A percentile compares a stretch with the other conserved stretches of the same genome.
These are phyloP conservation scores for Eutreptiella sp. DNA, from an alignment of 208 protist genomes.

Conservation along the genomic window DNA sequence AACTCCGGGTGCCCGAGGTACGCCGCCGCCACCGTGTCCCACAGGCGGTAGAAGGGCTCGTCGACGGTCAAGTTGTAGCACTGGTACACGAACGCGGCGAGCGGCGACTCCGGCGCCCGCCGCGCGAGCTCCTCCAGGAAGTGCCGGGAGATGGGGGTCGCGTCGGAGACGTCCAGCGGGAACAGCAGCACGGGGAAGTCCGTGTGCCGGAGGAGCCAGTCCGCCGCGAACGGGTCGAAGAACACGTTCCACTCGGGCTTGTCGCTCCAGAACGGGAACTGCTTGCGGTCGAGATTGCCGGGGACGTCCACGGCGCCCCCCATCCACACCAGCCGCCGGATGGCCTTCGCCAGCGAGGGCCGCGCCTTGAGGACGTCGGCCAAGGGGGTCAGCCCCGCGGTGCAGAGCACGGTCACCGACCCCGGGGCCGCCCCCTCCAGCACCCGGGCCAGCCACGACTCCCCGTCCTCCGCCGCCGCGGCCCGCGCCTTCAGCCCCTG, in stretches of 20 bases:
- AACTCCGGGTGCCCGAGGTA: constrained; percentile 10
- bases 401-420: neutral
- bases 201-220: neutral
- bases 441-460: neutral
- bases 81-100: neutral
- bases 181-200: constrained; percentile 10
- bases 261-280: constrained; percentile 18
- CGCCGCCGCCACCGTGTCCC: constrained; percentile 20
- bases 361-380: constrained; percentile 2
- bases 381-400: neutral
- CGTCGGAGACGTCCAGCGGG: constrained; percentile 13
- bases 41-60: constrained; percentile 8
- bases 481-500: neutral
- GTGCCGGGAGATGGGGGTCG: constrained; percentile 9
- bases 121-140: constrained; percentile 3
- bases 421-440: neutral
- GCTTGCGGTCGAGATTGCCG: constrained; percentile 15
- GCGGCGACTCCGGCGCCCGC: neutral
- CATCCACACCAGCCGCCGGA: constrained; percentile 12
- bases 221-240: constrained; percentile 5
- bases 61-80: neutral
- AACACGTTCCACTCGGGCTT: constrained; percentile 18
- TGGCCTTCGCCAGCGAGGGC: neutral
- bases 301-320: constrained; percentile 8
- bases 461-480: constrained; percentile 2